Conservation (phyloP, 2,329 filamentous ascomycete species). For the Beauveria sp. region DNA sequence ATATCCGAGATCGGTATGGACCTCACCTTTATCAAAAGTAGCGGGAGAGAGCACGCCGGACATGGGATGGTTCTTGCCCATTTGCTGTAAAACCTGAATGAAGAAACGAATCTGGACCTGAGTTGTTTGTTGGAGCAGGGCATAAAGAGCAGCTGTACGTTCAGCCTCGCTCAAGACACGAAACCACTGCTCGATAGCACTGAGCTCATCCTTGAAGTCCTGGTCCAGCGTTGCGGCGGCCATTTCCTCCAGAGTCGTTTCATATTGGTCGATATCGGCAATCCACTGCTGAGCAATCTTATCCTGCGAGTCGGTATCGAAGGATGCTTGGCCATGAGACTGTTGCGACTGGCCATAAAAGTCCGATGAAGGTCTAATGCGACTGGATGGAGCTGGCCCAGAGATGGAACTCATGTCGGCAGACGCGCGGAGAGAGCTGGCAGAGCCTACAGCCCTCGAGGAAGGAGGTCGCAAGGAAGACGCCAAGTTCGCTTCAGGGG, state of each 20-base stretch:
- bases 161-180: constrained; percentile 94
- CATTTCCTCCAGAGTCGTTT: constrained; percentile 98
- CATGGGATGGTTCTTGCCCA: constrained; percentile 98
- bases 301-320: constrained; percentile 76
- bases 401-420: constrained; percentile 88
- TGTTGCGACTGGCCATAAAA: constrained; percentile 77
- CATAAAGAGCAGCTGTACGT: constrained; percentile 89
- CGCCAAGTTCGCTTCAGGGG: constrained; percentile 79
- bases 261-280: constrained; percentile 96
- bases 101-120: constrained; percentile 99
- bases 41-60: constrained; percentile 89
- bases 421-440: constrained; percentile 84
- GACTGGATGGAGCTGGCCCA: constrained; percentile 58
- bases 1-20: neutral
- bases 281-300: constrained; percentile 98
- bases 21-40: constrained; percentile 87
- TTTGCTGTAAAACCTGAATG: constrained; percentile 96
- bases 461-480: constrained; percentile 76
- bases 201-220: constrained; percentile 98
- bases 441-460: constrained; percentile 67
- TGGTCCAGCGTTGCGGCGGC: constrained; percentile 96
- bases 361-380: constrained; percentile 90
- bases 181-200: constrained; percentile 99
- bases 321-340: constrained; percentile 56
- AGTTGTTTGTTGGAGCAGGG: constrained; percentile 92